Conservation (phyloP, 176 grass and related monocot genomes). For the Zoysia japonica region DNA sequence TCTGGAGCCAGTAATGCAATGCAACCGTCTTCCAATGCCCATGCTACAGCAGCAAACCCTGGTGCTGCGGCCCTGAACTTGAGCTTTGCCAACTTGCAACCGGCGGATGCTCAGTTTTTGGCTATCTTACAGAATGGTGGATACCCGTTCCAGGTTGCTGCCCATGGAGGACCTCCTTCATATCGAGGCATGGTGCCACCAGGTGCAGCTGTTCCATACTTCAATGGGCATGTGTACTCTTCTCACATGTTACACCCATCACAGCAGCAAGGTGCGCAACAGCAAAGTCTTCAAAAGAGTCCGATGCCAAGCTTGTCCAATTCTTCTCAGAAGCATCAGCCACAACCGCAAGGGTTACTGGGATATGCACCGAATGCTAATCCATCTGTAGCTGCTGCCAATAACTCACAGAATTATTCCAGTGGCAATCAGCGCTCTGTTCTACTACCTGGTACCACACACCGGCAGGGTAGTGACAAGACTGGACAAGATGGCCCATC, state of each 20-base stretch:
- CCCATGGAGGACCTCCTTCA: constrained; percentile 59
- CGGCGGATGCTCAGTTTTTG: constrained; percentile 72
- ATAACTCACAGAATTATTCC: constrained; percentile 48
- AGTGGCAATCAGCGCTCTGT: constrained; percentile 50
- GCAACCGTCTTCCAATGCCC: constrained; percentile 42
- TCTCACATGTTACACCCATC: constrained; percentile 84
- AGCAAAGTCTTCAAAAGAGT: constrained; percentile 67
- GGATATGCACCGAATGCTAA: constrained; percentile 52
- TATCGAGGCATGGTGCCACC: constrained; percentile 69
- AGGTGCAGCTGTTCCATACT: constrained; percentile 81
- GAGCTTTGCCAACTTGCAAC: constrained; percentile 75
- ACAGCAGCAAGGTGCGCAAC: constrained; percentile 61
- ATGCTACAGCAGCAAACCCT: constrained; percentile 39
- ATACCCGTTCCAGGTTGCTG: constrained; percentile 75
- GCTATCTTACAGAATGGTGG: constrained; percentile 74
- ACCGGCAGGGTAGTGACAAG: constrained; percentile 62
- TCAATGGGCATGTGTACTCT: constrained; percentile 74
- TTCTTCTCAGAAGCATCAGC: constrained; percentile 79
- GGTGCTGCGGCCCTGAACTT: constrained; percentile 71
- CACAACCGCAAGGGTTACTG: constrained; percentile 55
- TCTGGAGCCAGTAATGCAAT: constrained; percentile 38
- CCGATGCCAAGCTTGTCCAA: constrained; percentile 52
- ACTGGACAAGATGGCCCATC: constrained; percentile 46
- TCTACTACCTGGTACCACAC: constrained; percentile 40
- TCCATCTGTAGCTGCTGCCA: constrained; percentile 27